A percentile compares a stretch with the other conserved stretches of the same genome.
These are phyloP conservation scores for Elaeis guineensis DNA, from an alignment of 176 grass and related monocot species.

Conservation along the genomic window DNA sequence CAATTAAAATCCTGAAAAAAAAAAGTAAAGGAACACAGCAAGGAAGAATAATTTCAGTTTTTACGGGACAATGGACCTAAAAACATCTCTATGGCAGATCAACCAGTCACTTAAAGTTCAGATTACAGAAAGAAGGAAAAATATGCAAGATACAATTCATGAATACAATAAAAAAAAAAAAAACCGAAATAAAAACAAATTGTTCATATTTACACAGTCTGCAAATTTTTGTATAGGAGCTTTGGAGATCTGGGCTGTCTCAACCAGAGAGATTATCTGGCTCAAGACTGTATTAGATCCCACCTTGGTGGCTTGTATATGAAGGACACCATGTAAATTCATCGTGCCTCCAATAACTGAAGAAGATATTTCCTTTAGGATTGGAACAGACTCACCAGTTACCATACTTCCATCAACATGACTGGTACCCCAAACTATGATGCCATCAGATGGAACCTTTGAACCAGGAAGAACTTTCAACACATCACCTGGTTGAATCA, in stretches of 20 bases:
- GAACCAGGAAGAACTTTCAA: conserved; percentile 96
- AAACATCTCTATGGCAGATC: no score
- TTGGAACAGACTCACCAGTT: conserved; percentile 81
- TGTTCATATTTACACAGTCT: conserved; percentile 42
- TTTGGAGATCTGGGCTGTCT: conserved; percentile 97
- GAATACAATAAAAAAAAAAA: no score
- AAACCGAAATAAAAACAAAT: not conserved
- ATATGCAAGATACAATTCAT: not conserved
- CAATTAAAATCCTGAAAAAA: no score
- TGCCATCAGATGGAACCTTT: conserved; percentile 86
- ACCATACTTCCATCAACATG: conserved; percentile 99
- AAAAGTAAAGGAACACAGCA: no score
- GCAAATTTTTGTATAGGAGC: conserved; percentile 99
- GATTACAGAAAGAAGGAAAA: not conserved
- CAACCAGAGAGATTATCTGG: conserved; percentile 98
- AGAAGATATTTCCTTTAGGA: conserved; percentile 73
- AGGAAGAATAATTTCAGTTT: no score
- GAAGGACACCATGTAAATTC: conserved; percentile 84
- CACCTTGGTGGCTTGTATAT: conserved; percentile 90
- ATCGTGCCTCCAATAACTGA: conserved; percentile 87
- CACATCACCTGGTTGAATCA: conserved; percentile 86
- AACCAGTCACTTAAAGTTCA: no score
- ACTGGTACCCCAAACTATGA: conserved; percentile 74
- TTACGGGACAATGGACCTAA: no score
- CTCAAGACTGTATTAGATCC: conserved; percentile 78